A percentile compares a stretch with the other conserved stretches of the same genome.
Evolutionary conservation across 2,329 filamentous ascomycete species (phyloP).

Genomic region (Alternaria brassicae): DNA sequence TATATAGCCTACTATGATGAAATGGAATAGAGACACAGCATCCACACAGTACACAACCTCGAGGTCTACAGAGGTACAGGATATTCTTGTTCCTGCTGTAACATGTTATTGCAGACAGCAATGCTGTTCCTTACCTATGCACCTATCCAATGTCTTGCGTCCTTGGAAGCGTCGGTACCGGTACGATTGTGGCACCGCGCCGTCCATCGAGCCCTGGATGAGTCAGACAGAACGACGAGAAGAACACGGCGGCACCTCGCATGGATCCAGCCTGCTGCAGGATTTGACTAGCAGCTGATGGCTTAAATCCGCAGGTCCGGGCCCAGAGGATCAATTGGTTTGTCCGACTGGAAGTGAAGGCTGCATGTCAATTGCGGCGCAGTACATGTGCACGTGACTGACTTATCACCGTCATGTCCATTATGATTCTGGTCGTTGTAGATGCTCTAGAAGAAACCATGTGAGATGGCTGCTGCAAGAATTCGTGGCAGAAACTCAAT

Average conservation of each 20-base stretch:
- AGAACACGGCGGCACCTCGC: conserved; percentile 40
- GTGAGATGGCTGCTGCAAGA: conserved; percentile 8
- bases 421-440: background rate
- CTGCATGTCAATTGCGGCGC: conserved; percentile 11
- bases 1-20: too few relatives aligned
- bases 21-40: too few relatives aligned
- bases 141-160: conserved; percentile 25
- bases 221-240: conserved; percentile 36
- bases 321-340: background rate
- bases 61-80: too few relatives aligned
- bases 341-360: conserved; percentile 7
- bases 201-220: conserved; percentile 21
- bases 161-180: conserved; percentile 25
- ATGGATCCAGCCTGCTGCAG: conserved; percentile 26
- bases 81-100: too few relatives aligned
- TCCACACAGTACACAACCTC: too few relatives aligned
- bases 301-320: conserved; percentile 22
- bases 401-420: conserved; percentile 1
- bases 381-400: conserved; percentile 16
- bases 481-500: conserved; percentile 10
- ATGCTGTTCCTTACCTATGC: too few relatives aligned
- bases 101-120: too few relatives aligned
- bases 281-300: conserved; percentile 28
- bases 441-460: background rate
- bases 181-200: conserved; percentile 29